Evolutionary conservation across 345 rosid species (phyloP).

Genomic region (Linum lewisii): DNA sequence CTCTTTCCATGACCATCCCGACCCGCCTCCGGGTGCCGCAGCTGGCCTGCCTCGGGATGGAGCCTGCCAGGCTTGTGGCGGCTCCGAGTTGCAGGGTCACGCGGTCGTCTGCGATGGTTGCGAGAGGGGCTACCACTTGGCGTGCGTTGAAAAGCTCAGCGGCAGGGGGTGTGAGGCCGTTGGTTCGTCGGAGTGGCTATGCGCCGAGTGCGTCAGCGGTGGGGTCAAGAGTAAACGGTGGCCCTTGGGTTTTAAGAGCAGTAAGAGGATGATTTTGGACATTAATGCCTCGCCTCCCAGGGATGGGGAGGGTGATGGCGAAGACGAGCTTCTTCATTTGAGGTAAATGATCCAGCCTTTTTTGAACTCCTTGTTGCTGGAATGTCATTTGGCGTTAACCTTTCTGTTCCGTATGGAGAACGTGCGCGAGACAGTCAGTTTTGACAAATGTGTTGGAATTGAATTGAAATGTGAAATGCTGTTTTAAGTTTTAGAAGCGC

Average conservation of each 20-base stretch:
- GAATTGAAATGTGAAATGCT: background rate
- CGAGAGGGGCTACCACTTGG: slow-evolving; percentile 73
- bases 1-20: slow-evolving; percentile 47
- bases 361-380: background rate
- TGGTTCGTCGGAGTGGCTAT: slow-evolving; percentile 63
- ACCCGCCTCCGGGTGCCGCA: slow-evolving; percentile 48
- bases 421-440: background rate
- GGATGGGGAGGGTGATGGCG: slow-evolving; percentile 49
- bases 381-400: too few relatives aligned
- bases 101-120: slow-evolving; percentile 87
- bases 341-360: slow-evolving; percentile 31
- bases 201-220: slow-evolving; percentile 42
- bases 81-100: slow-evolving; percentile 27
- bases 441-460: background rate
- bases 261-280: slow-evolving; percentile 46
- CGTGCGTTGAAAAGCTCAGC: slow-evolving; percentile 37
- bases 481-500: too few relatives aligned
- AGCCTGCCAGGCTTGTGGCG: slow-evolving; percentile 52
- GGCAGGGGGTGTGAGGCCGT: slow-evolving; percentile 18
- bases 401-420: background rate
- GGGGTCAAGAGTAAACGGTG: slow-evolving; percentile 68
- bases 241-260: slow-evolving; percentile 74
- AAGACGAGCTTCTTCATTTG: slow-evolving; percentile 31
- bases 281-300: slow-evolving; percentile 93
- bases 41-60: slow-evolving; percentile 31